Conservation (phyloP, 1,139 yeast genomes). For the Protomyces lactucae-debilis region DNA sequence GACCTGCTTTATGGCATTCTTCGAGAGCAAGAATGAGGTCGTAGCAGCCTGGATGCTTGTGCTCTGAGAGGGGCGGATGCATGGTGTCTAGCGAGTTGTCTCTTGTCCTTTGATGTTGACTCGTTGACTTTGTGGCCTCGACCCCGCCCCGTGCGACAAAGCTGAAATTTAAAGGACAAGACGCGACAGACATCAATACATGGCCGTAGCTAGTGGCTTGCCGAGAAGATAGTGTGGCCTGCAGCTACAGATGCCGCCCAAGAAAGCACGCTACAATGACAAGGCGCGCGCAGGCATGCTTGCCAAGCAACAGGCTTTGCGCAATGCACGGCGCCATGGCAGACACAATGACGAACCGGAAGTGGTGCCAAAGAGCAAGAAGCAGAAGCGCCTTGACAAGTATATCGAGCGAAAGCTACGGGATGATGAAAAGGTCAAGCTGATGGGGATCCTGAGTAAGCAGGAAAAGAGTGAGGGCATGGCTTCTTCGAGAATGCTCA, state of each 20-base stretch:
- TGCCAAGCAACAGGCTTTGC: slow-evolving; percentile 69
- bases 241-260: slow-evolving; percentile 1
- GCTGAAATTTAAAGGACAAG: background rate
- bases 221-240: no score
- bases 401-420: slow-evolving; percentile 74
- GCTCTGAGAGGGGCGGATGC: slow-evolving; percentile 26
- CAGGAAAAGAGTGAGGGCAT: slow-evolving; percentile 64
- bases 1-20: slow-evolving; percentile 21
- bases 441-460: slow-evolving; percentile 70
- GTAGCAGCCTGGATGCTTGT: slow-evolving; percentile 27
- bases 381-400: slow-evolving; percentile 57
- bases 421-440: slow-evolving; percentile 77
- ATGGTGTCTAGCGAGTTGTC: background rate
- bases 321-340: slow-evolving; percentile 58
- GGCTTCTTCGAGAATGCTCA: slow-evolving; percentile 73
- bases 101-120: background rate
- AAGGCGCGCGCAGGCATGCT: slow-evolving; percentile 82
- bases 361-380: slow-evolving; percentile 45
- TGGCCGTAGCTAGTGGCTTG: no score
- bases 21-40: slow-evolving; percentile 23
- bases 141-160: background rate
- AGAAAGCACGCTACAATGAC: slow-evolving; percentile 57
- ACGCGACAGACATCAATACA: background rate
- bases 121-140: background rate
- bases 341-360: slow-evolving; percentile 52